phyloP scores from a whole-genome alignment of 108 stramenopile species.

The Cylindrotheca fusiformis region DNA sequence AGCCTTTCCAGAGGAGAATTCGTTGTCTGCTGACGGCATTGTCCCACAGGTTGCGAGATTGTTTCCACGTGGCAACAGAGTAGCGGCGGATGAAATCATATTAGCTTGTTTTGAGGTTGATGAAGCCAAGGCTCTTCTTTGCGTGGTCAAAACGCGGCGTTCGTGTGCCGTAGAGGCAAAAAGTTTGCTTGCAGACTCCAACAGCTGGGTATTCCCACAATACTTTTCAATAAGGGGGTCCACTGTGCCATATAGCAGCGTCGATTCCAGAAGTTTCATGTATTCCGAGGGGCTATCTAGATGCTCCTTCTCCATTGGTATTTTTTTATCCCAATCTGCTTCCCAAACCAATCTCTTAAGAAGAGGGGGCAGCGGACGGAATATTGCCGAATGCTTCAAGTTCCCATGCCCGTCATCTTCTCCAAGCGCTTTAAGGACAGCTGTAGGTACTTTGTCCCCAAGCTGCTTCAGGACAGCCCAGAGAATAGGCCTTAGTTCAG shows the following conservation, averaged over 20 bases:
- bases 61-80: not conserved
- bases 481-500: slow-evolving; percentile 77
- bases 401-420: slow-evolving; percentile 45
- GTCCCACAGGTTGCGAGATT: slow-evolving; percentile 1
- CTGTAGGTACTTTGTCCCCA: slow-evolving; percentile 69
- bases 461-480: slow-evolving; percentile 74
- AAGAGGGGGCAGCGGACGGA: slow-evolving; percentile 61
- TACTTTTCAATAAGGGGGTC: slow-evolving; percentile 59
- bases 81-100: slow-evolving; percentile 21
- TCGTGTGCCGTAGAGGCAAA: slow-evolving; percentile 64
- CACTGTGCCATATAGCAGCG: slow-evolving; percentile 66
- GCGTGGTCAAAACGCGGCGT: slow-evolving; percentile 56
- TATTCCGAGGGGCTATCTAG: slow-evolving; percentile 37
- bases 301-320: slow-evolving; percentile 28
- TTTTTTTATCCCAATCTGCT: slow-evolving; percentile 76
- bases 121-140: slow-evolving; percentile 47
- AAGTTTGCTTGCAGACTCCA: slow-evolving; percentile 51
- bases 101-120: slow-evolving; percentile 17
- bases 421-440: slow-evolving; percentile 55
- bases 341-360: slow-evolving; percentile 81
- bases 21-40: not conserved
- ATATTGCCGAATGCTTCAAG: slow-evolving; percentile 70
- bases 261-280: slow-evolving; percentile 52
- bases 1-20: slow-evolving; percentile 29
- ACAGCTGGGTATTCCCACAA: slow-evolving; percentile 33